A percentile compares a stretch with the other conserved stretches of the same genome.
These are phyloP conservation scores for Anthracocystis walkeri DNA, from an alignment of 1,284 basidiomycete genomes.

Conservation along the genomic window DNA sequence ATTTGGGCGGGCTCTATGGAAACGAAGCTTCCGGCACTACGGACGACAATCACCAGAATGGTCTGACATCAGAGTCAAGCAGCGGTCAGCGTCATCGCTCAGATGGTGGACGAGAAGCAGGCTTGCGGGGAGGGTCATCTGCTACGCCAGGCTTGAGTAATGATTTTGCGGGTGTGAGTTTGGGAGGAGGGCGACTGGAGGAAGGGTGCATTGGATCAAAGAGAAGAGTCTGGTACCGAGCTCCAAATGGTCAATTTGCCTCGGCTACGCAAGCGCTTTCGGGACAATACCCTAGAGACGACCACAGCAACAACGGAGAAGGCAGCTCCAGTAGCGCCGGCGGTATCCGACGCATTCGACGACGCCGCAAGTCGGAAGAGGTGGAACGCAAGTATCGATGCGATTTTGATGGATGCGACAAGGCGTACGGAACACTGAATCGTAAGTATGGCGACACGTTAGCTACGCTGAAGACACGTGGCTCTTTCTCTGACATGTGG, in stretches of 20 bases:
- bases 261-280: slow-evolving; percentile 26
- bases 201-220: slow-evolving; percentile 41
- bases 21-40: not conserved
- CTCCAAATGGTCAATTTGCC: slow-evolving; percentile 48
- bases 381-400: slow-evolving; percentile 89
- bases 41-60: not conserved
- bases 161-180: not conserved
- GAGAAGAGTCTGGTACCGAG: slow-evolving; percentile 41
- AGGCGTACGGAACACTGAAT: slow-evolving; percentile 87
- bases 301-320: slow-evolving; percentile 1
- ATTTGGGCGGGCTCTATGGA: not conserved
- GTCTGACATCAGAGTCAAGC: not conserved
- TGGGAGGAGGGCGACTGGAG: slow-evolving; percentile 22
- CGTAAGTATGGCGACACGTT: slow-evolving; percentile 66
- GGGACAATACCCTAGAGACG: not conserved
- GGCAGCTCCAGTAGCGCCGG: slow-evolving; percentile 3
- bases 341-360: slow-evolving; percentile 42
- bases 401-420: slow-evolving; percentile 82
- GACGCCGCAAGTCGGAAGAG: slow-evolving; percentile 66
- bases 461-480: not conserved
- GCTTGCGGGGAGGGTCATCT: not conserved
- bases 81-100: not conserved
- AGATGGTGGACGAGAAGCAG: not conserved
- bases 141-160: not conserved
- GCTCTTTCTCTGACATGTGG: not conserved